Evolutionary conservation across 2,329 filamentous ascomycete genomes (phyloP), one percentile per base, ranked within the genome.

Genomic region (Calcarisporium arbuscula): DNA sequence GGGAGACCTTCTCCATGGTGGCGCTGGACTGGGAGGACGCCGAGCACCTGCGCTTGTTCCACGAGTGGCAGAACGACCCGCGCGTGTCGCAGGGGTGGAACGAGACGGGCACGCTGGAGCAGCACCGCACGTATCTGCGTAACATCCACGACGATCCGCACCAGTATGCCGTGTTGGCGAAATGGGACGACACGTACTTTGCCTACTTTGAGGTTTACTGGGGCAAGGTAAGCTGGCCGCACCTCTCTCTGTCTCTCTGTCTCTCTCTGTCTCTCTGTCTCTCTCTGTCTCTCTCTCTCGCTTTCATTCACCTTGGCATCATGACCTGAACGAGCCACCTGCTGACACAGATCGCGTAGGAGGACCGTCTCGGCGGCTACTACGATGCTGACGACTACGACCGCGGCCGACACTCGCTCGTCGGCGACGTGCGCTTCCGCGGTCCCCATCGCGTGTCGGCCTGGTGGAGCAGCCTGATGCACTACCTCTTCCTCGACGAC

Each of bases 121-220:
- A 88, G 55, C 85, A 89, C 57, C 71, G 76, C 41, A 72, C 78
- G 48, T 89, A 90, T 56, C 68, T 88, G 33, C 68, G 72, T 19
- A 72, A 73, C 44, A 68, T 82, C 35, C 77, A 86, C 49, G 70
- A 75, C 28, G 84, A 89, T 53, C 76, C 80, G 19, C 84, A 89
- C 57, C 74, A 81, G 42, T 62, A 87, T 34, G 74, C 79, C 17
- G 64, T 89, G 29, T 65, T 89, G 39, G 85, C 78, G 6, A 71
- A 72, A 18, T 90, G 86, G 53, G 74, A 89, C 36, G 80, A 82
- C 19, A 70, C 68, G 3, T 72, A 66, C 30, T 89, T 89, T 54
- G 79, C 82, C 0, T 89, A 89, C 54, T 88, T 85, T 52, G 85
- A 90, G 56, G 66, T 88, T 2, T 89, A 86, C 57, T 87, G 81